Evolutionary conservation across 73 alveolate species (phyloP), one percentile per base, ranked within the genome.

Genomic region (Paramecium sonneborni): DNA sequence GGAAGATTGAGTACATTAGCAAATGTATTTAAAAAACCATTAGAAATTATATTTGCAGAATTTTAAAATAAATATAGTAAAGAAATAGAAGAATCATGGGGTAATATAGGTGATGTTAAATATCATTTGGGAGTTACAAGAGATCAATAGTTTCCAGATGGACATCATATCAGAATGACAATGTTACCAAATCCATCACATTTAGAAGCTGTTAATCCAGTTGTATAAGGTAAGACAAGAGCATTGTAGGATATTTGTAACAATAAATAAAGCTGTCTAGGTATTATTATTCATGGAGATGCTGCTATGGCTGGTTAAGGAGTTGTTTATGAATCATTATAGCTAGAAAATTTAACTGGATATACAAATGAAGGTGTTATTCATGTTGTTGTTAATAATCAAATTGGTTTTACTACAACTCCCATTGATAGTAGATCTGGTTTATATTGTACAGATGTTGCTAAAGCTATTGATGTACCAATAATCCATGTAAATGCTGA

Each of bases 291-390:
- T 72, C 99, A 97, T 85, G 98, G 99, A 93, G 99, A 97, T 76
- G 99, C 99, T 21, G 96, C 99, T n/a, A 92, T 97, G 69, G 98
- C 99, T 44, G 99, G 99, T 18, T 96, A 97, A 96, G 99, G 99
- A 12, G 98, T 97, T 24, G 99, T 97, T 28, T 97, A 96, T 79
- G 99, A 97, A 93, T 93, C 98, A 10, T 85, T 97, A 90, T 98
- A 97, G 87, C 90, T 97, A 97, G 93, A 93, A 55, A 97, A 97
- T 35, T 94, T 97, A 44, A 72, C 74, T 43, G 97, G 97, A 84
- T 97, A 93, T 93, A 68, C 93, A 12, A 96, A 95, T 23, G 98
- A 98, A 26, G 99, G 99, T 34, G 94, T 97, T 35, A 94, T 97
- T 35, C 99, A 97, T 76, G 93, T 97, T 69, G 96, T 97, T 23